Conservation (phyloP, 2,329 filamentous ascomycete species). For the Bipolaris zeicola region DNA sequence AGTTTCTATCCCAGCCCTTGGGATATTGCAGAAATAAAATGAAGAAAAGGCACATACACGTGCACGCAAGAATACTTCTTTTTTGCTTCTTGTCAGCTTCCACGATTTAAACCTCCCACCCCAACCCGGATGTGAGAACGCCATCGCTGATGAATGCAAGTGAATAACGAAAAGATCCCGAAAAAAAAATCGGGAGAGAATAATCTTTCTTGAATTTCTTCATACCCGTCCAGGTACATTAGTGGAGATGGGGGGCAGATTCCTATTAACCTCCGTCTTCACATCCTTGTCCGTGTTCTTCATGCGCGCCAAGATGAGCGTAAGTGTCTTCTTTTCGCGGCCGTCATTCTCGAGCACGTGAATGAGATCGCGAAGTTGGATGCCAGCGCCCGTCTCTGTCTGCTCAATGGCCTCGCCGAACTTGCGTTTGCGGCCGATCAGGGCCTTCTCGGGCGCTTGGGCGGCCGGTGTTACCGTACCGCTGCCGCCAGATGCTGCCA, state of each 20-base stretch:
- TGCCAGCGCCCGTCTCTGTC: constrained; percentile 73
- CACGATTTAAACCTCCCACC: neutral
- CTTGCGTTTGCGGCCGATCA: constrained; percentile 65
- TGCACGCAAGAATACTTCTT: neutral
- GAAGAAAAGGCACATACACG: constrained; percentile 3
- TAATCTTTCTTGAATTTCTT: neutral
- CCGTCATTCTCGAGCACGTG: constrained; percentile 80
- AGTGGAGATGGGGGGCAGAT: constrained; percentile 5
- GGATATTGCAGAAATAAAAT: constrained; percentile 22
- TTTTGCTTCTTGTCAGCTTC: neutral
- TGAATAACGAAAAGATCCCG: neutral
- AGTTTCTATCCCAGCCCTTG: constrained; percentile 28
- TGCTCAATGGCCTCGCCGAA: constrained; percentile 81
- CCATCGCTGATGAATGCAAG: constrained; percentile 28
- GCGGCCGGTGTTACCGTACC: constrained; percentile 34
- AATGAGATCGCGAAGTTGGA: constrained; percentile 85
- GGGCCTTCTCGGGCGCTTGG: constrained; percentile 39
- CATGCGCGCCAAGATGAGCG: constrained; percentile 37
- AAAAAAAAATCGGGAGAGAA: neutral
- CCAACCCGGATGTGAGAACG: constrained; percentile 14
- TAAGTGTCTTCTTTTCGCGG: constrained; percentile 62
- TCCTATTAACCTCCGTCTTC: constrained; percentile 17
- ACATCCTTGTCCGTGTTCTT: constrained; percentile 40
- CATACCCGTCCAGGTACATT: constrained; percentile 7
- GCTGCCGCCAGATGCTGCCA: constrained; percentile 28